Conservation (phyloP, 805 yeast species). For the Starmera amethionina region DNA sequence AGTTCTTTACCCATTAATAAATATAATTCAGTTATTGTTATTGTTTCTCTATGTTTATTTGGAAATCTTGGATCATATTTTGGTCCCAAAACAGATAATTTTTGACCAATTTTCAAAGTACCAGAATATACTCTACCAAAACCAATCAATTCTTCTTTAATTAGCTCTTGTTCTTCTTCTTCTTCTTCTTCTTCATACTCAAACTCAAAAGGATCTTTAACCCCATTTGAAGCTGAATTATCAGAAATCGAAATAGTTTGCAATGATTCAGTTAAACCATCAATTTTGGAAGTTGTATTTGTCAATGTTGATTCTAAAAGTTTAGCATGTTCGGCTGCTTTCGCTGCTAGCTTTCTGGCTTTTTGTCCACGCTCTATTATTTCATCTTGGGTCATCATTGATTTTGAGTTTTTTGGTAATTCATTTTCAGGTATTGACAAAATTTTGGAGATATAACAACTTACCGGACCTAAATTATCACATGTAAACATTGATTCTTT, state of each 20-base stretch:
- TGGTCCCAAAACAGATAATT: conserved; percentile 73
- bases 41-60: conserved; percentile 42
- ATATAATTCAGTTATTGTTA: conserved; percentile 60
- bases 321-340: conserved; percentile 51
- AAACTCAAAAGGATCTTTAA: conserved; percentile 29
- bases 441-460: conserved; percentile 85
- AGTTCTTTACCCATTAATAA: conserved; percentile 90
- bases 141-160: conserved; percentile 67
- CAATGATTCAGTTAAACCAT: conserved; percentile 16
- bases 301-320: conserved; percentile 10
- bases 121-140: conserved; percentile 90
- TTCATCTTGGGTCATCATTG: conserved; percentile 40
- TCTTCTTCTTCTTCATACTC: conserved; percentile 44
- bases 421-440: conserved; percentile 77
- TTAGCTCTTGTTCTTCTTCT: conserved; percentile 29
- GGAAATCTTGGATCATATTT: conserved; percentile 65
- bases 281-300: conserved; percentile 7
- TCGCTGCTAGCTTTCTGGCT: conserved; percentile 59
- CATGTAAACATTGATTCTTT: conserved; percentile 54
- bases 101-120: conserved; percentile 63
- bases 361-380: conserved; percentile 49
- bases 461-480: conserved; percentile 51
- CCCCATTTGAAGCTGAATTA: conserved; percentile 17
- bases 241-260: conserved; percentile 12
- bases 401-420: conserved; percentile 46